Evolutionary conservation across 371 early-diverging fungal genomes (phyloP), one percentile per base, ranked within the genome.

Genomic region (Chytridium lagenaria): DNA sequence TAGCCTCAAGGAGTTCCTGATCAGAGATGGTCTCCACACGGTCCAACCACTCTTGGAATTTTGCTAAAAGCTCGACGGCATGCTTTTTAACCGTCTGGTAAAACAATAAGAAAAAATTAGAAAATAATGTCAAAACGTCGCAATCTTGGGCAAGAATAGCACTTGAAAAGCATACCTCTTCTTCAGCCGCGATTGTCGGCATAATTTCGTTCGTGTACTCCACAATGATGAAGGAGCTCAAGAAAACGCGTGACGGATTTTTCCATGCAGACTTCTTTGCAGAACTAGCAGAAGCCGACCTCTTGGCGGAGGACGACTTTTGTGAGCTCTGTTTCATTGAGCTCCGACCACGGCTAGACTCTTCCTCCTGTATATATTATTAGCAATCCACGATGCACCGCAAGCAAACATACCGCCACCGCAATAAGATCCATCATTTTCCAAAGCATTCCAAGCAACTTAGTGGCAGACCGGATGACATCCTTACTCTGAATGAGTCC

Each of bases 211-310:
- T 40, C 2, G 92, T 88, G 68, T 91, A 88, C 40, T 86, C 87
- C 50, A 86, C 83, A 28, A 89, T 88, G 87, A 92, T 87, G 78
- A 88, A 92, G 15, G 90, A 86, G 65, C 85, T 88, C 67, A 92
- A 77, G 31, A 91, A 86, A 19, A 90, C 85, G 52, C 90, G 83
- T 7, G 89, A 84, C 34, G 83, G 79, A 69, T 86, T 86, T 68
- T 81, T 83, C 71, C 77, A 67, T 10, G 19, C 34, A 7, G 51
- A 50, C 50, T 59, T 65, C 28, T 69, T 71, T 49, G 68, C 67
- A 5, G 55, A 22, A 5, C n/a, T 5, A 26, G 16, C 26, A 5
- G n/a, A 10, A 38, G 71, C 51, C 2, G 55, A 52, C 26, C n/a
- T 22, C 55, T 26, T 52, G 7, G 5, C 26, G 12, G 55, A 44